These are phyloP conservation scores for Leccinum variabile DNA, from an alignment of 1,284 basidiomycete genomes.

Conservation along the genomic window DNA sequence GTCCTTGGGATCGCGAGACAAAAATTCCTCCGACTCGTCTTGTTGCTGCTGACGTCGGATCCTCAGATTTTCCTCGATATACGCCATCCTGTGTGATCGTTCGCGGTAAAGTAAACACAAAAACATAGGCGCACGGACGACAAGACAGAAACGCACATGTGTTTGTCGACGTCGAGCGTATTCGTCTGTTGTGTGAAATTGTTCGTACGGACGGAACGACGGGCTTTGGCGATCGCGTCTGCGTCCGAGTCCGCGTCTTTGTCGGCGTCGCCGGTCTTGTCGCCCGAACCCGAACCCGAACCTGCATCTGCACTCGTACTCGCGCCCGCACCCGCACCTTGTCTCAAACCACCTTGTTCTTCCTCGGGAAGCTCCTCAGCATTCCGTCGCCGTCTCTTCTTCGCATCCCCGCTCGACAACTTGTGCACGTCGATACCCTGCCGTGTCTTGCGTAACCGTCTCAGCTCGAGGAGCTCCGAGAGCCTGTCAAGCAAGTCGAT, in stretches of 20 bases:
- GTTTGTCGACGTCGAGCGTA: slow-evolving; percentile 93
- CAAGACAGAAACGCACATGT: slow-evolving; percentile 68
- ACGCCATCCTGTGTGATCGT: slow-evolving; percentile 78
- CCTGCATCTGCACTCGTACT: background rate
- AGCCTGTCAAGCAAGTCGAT: slow-evolving; percentile 43
- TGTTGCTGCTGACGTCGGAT: slow-evolving; percentile 65
- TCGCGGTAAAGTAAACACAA: background rate
- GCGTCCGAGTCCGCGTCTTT: slow-evolving; percentile 34
- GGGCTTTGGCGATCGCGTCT: slow-evolving; percentile 66
- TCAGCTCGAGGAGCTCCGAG: slow-evolving; percentile 82
- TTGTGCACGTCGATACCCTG: slow-evolving; percentile 87
- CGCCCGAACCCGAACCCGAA: background rate
- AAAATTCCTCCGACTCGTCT: slow-evolving; percentile 46
- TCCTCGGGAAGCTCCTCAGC: slow-evolving; percentile 52
- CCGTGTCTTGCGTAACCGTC: slow-evolving; percentile 72
- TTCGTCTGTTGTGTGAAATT: slow-evolving; percentile 99
- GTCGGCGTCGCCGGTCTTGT: slow-evolving; percentile 14
- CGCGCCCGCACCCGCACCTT: slow-evolving; percentile 41
- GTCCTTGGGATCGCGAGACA: slow-evolving; percentile 60
- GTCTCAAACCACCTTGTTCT: slow-evolving; percentile 52
- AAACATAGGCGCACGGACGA: too few species aligned
- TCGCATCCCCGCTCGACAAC: slow-evolving; percentile 80
- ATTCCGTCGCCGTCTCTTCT: slow-evolving; percentile 64
- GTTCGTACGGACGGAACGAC: slow-evolving; percentile 77
- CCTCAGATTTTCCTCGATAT: slow-evolving; percentile 92